Evolutionary conservation across 352 stramenopile species (phyloP).

Genomic region (Phytophthora palmivora): DNA sequence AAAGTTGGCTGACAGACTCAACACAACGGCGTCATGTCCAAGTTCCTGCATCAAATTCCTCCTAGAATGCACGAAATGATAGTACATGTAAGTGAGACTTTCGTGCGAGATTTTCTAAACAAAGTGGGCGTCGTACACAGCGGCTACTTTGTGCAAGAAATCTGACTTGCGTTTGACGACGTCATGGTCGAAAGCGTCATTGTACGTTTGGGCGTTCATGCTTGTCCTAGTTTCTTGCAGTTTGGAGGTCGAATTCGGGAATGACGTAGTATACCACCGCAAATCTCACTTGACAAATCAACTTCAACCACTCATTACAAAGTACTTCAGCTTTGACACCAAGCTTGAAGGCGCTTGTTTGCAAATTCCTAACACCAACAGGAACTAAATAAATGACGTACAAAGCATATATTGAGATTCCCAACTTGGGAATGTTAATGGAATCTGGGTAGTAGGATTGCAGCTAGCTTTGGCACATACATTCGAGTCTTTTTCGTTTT

Average conservation of each 20-base stretch:
- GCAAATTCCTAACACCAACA: no score
- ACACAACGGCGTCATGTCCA: slow-evolving; percentile 50
- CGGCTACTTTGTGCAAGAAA: slow-evolving; percentile 54
- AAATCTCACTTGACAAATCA: slow-evolving; percentile 37
- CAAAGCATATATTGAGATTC: no score
- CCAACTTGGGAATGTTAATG: no score
- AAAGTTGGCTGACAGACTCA: slow-evolving; percentile 72
- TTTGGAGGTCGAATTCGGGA: slow-evolving; percentile 10
- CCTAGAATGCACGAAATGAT: slow-evolving; percentile 28
- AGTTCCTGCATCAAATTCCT: slow-evolving; percentile 53
- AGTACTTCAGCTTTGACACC: background rate
- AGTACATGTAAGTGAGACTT: slow-evolving; percentile 6
- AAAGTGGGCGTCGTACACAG: slow-evolving; percentile 45
- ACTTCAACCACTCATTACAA: slow-evolving; percentile 35
- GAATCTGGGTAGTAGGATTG: no score
- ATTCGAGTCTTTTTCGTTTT: no score
- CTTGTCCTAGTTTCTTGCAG: slow-evolving; percentile 5
- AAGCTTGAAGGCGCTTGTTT: no score
- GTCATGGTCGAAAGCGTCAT: slow-evolving; percentile 61
- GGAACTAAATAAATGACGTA: no score
- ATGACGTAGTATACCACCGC: slow-evolving; percentile 16
- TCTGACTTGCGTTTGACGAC: slow-evolving; percentile 47
- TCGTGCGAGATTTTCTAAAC: slow-evolving; percentile 3
- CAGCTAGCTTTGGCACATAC: no score
- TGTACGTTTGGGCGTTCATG: slow-evolving; percentile 71